Evolutionary conservation across 106 monocot species (phyloP).

Genomic region (Dioscorea alata): DNA sequence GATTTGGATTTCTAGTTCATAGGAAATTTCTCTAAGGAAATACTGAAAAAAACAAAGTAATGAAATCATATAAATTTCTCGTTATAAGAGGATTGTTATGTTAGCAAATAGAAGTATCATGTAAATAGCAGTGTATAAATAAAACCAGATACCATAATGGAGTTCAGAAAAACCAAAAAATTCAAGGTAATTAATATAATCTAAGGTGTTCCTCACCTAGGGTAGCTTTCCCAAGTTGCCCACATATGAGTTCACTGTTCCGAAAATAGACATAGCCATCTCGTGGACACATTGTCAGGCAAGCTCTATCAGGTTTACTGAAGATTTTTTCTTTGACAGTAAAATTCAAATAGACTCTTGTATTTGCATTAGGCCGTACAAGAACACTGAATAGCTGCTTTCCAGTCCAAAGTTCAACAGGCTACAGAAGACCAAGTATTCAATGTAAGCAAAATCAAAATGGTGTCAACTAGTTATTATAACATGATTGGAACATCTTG

Average conservation of each 20-base stretch:
- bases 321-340: constrained; percentile 55
- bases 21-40: too few species aligned
- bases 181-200: not conserved
- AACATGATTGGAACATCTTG: too few species aligned
- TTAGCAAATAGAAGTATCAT: too few species aligned
- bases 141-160: not conserved
- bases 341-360: constrained; percentile 79
- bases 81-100: too few species aligned
- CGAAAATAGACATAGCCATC: constrained; percentile 88
- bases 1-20: too few species aligned
- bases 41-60: not conserved
- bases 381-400: constrained; percentile 95
- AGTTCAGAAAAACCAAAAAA: not conserved
- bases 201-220: constrained; percentile 47
- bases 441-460: too few species aligned
- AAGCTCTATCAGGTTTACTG: constrained; percentile 16
- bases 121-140: not conserved
- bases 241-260: constrained; percentile 87
- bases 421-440: constrained; percentile 34
- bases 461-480: too few species aligned
- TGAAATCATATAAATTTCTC: not conserved
- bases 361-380: constrained; percentile 80
- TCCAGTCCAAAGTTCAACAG: constrained; percentile 98
- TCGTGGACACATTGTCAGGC: constrained; percentile 72
- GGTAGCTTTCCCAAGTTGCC: constrained; percentile 92